Percentiles rank a stretch among this genome's conserved stretches.
These are phyloP conservation scores for Flueggea neowawraea DNA, from an alignment of 441 rosid species.

Conservation along the genomic window DNA sequence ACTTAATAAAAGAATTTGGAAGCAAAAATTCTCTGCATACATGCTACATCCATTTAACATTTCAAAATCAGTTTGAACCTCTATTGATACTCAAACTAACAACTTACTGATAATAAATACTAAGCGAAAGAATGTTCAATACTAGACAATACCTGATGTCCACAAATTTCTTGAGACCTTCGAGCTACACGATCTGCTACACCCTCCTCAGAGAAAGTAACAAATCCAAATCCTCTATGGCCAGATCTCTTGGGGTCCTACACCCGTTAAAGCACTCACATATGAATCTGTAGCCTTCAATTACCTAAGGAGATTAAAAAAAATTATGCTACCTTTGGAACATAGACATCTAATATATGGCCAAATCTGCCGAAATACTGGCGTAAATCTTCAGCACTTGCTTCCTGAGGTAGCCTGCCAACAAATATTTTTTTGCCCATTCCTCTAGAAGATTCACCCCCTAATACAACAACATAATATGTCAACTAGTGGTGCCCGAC, in stretches of 20 bases:
- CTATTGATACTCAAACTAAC: neutral
- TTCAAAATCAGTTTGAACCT: neutral
- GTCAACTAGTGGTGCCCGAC: neutral
- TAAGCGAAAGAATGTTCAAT: neutral
- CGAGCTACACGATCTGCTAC: constrained; percentile 92
- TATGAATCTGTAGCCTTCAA: constrained; percentile 3
- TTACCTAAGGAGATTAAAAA: neutral
- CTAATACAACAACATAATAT: constrained; percentile 23
- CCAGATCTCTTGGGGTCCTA: constrained; percentile 94
- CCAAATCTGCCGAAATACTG: constrained; percentile 94
- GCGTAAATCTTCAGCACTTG: constrained; percentile 74
- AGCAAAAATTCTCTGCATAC: too few relatives aligned
- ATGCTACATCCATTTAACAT: neutral
- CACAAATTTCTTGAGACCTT: constrained; percentile 92
- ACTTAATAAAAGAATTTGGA: too few relatives aligned
- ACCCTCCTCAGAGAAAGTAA: constrained; percentile 94
- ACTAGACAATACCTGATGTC: constrained; percentile 73
- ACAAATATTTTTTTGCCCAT: constrained; percentile 90
- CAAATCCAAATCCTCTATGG: constrained; percentile 96
- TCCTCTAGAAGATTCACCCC: constrained; percentile 65
- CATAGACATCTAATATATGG: constrained; percentile 76
- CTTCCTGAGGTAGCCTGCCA: constrained; percentile 97
- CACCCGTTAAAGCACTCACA: constrained; percentile 8
- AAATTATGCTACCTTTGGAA: constrained; percentile 67
- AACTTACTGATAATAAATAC: neutral